phyloP scores from a whole-genome alignment of 306 rosid species.

The Rosa lucieae region DNA sequence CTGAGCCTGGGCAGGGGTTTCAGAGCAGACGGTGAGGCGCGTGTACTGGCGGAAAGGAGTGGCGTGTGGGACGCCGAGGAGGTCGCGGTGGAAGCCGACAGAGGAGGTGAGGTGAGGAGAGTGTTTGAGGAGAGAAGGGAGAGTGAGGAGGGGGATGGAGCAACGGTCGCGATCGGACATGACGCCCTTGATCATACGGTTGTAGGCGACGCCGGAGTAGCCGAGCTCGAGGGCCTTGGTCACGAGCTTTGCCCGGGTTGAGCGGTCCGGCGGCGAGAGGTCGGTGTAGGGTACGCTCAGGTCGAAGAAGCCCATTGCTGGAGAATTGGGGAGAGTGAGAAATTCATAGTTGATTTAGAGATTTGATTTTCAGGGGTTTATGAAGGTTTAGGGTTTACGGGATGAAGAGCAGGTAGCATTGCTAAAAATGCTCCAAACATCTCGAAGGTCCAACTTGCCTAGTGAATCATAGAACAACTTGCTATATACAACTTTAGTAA shows the following conservation, averaged over 20 bases:
- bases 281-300: slow-evolving; percentile 63
- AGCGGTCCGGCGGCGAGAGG: slow-evolving; percentile 33
- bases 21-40: slow-evolving; percentile 68
- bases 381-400: slow-evolving; percentile 8
- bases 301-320: slow-evolving; percentile 80
- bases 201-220: slow-evolving; percentile 81
- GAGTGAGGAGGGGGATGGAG: slow-evolving; percentile 52
- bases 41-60: slow-evolving; percentile 88
- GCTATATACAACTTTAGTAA: no score
- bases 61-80: slow-evolving; percentile 51
- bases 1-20: slow-evolving; percentile 42
- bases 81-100: slow-evolving; percentile 69
- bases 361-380: background rate
- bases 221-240: slow-evolving; percentile 85
- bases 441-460: no score
- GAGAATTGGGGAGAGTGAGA: background rate
- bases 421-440: background rate
- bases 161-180: slow-evolving; percentile 91
- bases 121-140: slow-evolving; percentile 65
- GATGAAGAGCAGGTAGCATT: no score
- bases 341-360: background rate
- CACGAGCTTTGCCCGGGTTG: slow-evolving; percentile 53
- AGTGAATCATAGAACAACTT: no score
- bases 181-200: slow-evolving; percentile 74
- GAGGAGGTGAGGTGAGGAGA: slow-evolving; percentile 64